Evolutionary conservation across 108 stramenopile species (phyloP), one percentile per base, ranked within the genome.

Genomic region (Discostella stelligeroides): DNA sequence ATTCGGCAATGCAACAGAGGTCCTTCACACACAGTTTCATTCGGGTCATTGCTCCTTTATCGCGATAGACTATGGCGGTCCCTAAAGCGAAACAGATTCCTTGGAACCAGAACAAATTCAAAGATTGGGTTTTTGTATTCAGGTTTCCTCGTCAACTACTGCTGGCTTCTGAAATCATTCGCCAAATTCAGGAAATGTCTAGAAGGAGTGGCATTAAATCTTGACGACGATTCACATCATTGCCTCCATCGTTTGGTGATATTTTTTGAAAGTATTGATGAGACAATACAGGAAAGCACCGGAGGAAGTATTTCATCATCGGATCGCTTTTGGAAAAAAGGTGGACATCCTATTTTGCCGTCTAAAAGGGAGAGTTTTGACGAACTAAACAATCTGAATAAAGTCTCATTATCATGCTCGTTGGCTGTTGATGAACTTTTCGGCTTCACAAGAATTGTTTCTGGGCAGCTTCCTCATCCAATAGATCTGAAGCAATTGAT

Each of bases 61-160:
- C 75, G 87, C 43, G 89, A 92, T 75, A 75, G 83, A 54, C 55
- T 90, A 29, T 92, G 92, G 92, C 79, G 64, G 41, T 85, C 55
- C 64, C 73, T 90, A 13, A 66, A 73, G 54, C 79, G 63, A 60
- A 63, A 51, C 34, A 23, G 45, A 25, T 51, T 56, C 34, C 14
- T 54, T 82, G 51, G 51, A 38, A 28, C 24, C 68, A 18, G 59
- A 37, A 66, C 63, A 60, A 63, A 56, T 11, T 71, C 70, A 24
- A 47, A 42, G 24, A 49, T 73, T 20, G 66, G 79, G 28, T 49
- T 67, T 27, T 15, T 38, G 8, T 54, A 68, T 37, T 54, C 82
- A 18, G 88, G 88, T 43, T 95, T 95, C 54, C 70, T 92, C 17
- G 84, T 90, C 9, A 86, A 92, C 24, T 95, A 91, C 82, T 63